A percentile compares a stretch with the other conserved stretches of the same genome.
phyloP scores from a whole-genome alignment of 1,284 basidiomycete genomes.

The Puccinia sorghi region DNA sequence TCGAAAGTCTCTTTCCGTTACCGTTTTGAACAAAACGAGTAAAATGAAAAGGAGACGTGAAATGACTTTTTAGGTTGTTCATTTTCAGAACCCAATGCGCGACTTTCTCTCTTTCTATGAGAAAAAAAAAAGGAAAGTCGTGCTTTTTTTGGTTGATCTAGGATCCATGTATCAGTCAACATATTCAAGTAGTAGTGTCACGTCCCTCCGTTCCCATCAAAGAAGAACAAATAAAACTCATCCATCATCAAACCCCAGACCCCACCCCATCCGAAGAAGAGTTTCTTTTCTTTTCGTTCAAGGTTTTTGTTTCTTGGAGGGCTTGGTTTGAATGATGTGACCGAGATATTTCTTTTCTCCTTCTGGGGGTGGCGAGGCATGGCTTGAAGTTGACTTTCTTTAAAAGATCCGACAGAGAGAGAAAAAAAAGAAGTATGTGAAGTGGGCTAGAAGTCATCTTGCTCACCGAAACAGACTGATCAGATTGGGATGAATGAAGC shows the following conservation, averaged over 20 bases:
- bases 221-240: background rate
- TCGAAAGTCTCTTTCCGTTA: background rate
- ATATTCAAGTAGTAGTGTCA: background rate
- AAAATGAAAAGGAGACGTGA: background rate
- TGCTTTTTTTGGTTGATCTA: constrained; percentile 3
- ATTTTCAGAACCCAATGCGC: constrained; percentile 22
- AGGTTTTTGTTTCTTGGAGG: background rate
- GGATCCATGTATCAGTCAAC: constrained; percentile 40
- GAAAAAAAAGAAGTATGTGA: background rate
- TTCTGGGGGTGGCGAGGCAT: background rate
- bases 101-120: background rate
- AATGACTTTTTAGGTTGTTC: constrained; percentile 36
- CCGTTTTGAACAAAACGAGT: background rate
- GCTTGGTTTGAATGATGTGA: background rate
- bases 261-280: background rate
- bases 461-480: background rate
- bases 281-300: background rate
- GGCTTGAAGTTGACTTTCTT: constrained; percentile 34
- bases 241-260: background rate
- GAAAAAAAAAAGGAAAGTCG: background rate
- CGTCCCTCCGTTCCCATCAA: background rate
- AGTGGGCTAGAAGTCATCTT: background rate
- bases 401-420: constrained; percentile 17
- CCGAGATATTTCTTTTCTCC: background rate
- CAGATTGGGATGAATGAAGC: background rate